Evolutionary conservation across 139 green algal genomes (phyloP).

Genomic region (Auxenochlorella protothecoides): DNA sequence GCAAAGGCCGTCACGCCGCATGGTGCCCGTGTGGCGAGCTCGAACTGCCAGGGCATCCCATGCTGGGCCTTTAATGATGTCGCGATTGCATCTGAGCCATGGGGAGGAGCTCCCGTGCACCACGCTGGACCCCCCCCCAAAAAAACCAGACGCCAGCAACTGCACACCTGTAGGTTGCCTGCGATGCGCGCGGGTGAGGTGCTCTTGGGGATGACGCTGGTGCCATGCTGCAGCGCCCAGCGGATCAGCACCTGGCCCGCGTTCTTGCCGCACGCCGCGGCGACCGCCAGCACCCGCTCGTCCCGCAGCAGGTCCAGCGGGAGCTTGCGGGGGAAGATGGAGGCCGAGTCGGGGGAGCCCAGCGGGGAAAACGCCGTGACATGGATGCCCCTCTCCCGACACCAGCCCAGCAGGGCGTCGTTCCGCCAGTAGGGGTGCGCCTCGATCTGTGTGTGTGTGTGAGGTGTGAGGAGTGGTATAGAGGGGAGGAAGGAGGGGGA

Average conservation of each 20-base stretch:
- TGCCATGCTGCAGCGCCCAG: slow-evolving; percentile 82
- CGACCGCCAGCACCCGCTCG: slow-evolving; percentile 38
- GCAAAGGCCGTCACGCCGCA: neutral
- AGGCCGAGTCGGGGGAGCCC: slow-evolving; percentile 65
- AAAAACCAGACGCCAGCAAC: too few relatives aligned
- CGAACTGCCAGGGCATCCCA: slow-evolving; percentile 1
- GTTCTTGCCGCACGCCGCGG: slow-evolving; percentile 39
- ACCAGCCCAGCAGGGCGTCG: slow-evolving; percentile 48
- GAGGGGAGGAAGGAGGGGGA: neutral
- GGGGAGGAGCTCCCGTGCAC: too few relatives aligned
- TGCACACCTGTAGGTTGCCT: slow-evolving; percentile 63
- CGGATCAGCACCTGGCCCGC: slow-evolving; percentile 76
- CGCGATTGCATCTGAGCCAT: too few relatives aligned
- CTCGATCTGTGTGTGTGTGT: slow-evolving; percentile 85
- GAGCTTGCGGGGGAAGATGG: slow-evolving; percentile 50
- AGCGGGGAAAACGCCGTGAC: slow-evolving; percentile 85
- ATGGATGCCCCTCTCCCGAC: slow-evolving; percentile 49
- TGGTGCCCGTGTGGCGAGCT: neutral
- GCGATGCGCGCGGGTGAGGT: slow-evolving; percentile 58
- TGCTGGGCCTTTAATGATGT: too few relatives aligned
- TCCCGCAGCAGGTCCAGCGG: slow-evolving; percentile 53
- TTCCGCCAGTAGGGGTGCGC: slow-evolving; percentile 84
- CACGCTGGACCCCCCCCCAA: too few relatives aligned
- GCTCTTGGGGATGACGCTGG: slow-evolving; percentile 81
- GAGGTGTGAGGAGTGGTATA: neutral